phyloP scores from a whole-genome alignment of 768 basidiomycete species.

The Boletus coccyginus region DNA sequence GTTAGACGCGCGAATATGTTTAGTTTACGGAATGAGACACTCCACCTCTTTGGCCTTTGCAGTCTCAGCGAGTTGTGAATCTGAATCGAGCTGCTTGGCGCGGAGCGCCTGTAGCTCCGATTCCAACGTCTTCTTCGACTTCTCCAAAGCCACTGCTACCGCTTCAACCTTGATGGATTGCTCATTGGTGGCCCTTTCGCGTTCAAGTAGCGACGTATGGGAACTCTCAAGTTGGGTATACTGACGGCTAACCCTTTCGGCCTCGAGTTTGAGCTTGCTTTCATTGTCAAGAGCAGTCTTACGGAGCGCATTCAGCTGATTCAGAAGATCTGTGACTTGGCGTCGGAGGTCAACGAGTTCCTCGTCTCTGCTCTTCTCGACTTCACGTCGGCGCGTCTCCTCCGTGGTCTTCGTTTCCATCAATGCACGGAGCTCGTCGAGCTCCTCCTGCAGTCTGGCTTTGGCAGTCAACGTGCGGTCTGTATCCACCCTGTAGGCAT shows the following conservation, averaged over 20 bases:
- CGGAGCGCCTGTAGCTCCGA: slow-evolving; percentile 72
- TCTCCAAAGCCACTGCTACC: slow-evolving; percentile 58
- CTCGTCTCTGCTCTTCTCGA: slow-evolving; percentile 81
- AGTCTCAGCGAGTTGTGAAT: slow-evolving; percentile 60
- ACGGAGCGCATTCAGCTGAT: slow-evolving; percentile 66
- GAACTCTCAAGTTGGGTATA: slow-evolving; percentile 56
- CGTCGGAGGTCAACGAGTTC: slow-evolving; percentile 73
- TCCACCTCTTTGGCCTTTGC: slow-evolving; percentile 72
- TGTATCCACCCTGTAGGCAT: slow-evolving; percentile 53
- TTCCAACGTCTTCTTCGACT: slow-evolving; percentile 61
- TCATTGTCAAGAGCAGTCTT: slow-evolving; percentile 60
- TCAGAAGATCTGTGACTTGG: slow-evolving; percentile 59
- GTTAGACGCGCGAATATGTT: background rate
- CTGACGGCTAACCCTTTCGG: slow-evolving; percentile 63
- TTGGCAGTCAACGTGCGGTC: slow-evolving; percentile 46
- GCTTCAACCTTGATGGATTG: slow-evolving; percentile 49
- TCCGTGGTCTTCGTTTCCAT: slow-evolving; percentile 86
- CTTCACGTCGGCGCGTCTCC: slow-evolving; percentile 79
- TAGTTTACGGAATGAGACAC: background rate
- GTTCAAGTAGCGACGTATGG: slow-evolving; percentile 62
- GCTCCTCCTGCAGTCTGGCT: slow-evolving; percentile 70
- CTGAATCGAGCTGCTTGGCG: slow-evolving; percentile 63
- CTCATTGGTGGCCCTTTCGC: slow-evolving; percentile 51
- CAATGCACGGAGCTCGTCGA: slow-evolving; percentile 81
- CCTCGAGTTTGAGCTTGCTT: slow-evolving; percentile 72